Conservation (phyloP, 495 filamentous ascomycete species). For the Elasticomyces elasticus region DNA sequence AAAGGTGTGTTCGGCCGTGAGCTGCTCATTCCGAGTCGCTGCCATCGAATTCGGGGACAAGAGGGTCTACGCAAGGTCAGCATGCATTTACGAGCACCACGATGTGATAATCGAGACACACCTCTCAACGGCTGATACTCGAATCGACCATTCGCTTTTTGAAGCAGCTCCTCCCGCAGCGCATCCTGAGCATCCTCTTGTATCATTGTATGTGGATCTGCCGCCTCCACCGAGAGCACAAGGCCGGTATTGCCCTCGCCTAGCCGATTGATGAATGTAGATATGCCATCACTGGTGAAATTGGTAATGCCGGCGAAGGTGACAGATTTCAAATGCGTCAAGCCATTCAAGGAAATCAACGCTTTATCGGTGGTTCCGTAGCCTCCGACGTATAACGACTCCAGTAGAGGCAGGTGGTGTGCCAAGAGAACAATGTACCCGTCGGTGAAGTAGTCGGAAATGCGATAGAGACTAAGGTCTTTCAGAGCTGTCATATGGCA, state of each 20-base stretch:
- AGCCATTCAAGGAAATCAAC: constrained; percentile 29
- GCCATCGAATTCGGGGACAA: constrained; percentile 33
- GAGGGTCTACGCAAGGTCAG: constrained; percentile 27
- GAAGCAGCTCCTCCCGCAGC: constrained; percentile 24
- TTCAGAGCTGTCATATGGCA: constrained; percentile 38
- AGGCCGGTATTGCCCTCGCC: constrained; percentile 29
- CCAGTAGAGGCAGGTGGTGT: constrained; percentile 40
- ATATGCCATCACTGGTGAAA: constrained; percentile 31
- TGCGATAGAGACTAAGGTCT: constrained; percentile 42
- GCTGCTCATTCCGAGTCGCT: constrained; percentile 25
- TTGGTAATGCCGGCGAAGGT: constrained; percentile 30
- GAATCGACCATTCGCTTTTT: constrained; percentile 31
- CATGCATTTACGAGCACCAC: background rate
- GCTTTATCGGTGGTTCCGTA: constrained; percentile 46
- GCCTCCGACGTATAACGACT: constrained; percentile 46
- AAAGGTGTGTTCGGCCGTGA: no score
- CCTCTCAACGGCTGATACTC: constrained; percentile 34
- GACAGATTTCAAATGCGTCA: constrained; percentile 27
- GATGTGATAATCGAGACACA: constrained; percentile 7
- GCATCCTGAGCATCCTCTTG: constrained; percentile 27
- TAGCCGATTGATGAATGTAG: constrained; percentile 29
- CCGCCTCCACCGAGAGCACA: constrained; percentile 29
- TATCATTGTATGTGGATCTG: constrained; percentile 29
- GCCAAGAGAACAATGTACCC: constrained; percentile 44
- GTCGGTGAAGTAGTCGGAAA: constrained; percentile 46